Base-by-base conservation (phyloP, 805 yeast species). In the Grigorovia jiainica region DNA sequence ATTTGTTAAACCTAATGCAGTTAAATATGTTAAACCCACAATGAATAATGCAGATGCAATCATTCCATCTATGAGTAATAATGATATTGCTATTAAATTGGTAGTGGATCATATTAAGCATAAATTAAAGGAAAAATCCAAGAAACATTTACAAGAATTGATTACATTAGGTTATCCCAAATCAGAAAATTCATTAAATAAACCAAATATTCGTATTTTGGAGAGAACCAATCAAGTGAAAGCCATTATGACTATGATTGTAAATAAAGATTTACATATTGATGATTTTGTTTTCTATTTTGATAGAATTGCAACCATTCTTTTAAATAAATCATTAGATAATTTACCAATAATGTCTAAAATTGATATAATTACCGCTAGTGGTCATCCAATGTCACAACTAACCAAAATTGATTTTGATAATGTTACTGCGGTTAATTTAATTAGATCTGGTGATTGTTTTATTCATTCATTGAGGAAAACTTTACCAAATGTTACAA, bases 1-100 rank as follows among this genome's bases (percentile, higher is more conserved):
- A 20, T 89, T 80, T 60, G 98, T 92, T 21, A 92, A 90, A 60
- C 98, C 98, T 6, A 86, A 87, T 58, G 87, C 94, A 7, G 87
- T 80, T 19, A 64, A 78, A 33, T 75, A 72, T 51, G 81, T 90
- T 13, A 73, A 71, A 41, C 92, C 94, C 1, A 52, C 56, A 7
- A 51, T 82, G 79, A 67, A 73, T 36, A 69, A 70, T 43, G 95
- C 97, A 0, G 95, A 92, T 59, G 72, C 90, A 44, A 78, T 92
- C 13, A 75, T 92, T n/a, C 97, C 98, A 2, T 70, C 94, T 25
- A 95, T 95, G 15, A 73, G 84, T 6, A 95, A 87, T 58, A 90
- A 87, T 60, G 58, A 60, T 1, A 77, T 82, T 10, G 97, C 95
- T 10, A 80, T 90, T 29, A 75, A 79, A 43, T 71, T 89, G 70